Base-by-base conservation (phyloP, 2,329 filamentous ascomycete species). In the Camptophora hylomeconis region DNA sequence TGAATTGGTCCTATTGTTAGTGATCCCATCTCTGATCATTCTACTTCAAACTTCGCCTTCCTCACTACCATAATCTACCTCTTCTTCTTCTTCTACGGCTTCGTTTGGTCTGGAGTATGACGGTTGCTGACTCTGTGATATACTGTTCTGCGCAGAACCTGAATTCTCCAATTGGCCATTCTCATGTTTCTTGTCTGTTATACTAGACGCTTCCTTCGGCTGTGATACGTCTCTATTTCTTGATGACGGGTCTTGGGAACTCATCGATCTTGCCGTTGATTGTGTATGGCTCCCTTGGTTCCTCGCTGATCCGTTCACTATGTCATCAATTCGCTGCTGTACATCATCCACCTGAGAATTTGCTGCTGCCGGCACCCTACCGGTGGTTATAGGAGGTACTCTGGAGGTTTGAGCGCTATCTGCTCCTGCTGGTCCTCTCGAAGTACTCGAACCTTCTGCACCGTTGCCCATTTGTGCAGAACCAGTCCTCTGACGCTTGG, bases 1-100 rank as follows among this genome's bases (percentile, higher is more conserved):
- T n/a, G n/a, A n/a, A n/a, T n/a, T n/a, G n/a, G n/a, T n/a, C n/a
- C n/a, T n/a, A n/a, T n/a, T n/a, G n/a, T n/a, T n/a, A n/a, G n/a
- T n/a, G n/a, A n/a, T n/a, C n/a, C n/a, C n/a, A n/a, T n/a, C n/a
- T n/a, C n/a, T n/a, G n/a, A n/a, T n/a, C n/a, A n/a, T n/a, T n/a
- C n/a, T n/a, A 6, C 9, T 29, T 37, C 38, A 58, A 19, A 58
- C 42, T 35, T 60, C 57, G 9, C 57, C 56, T 31, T 59, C 57
- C 37, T 60, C 57, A 29, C 56, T 59, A 3, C 56, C 54, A 16
- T 47, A 53, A 5, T 47, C 53, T 22, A 54, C 52, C 28, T 42
- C 45, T 24, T 40, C 38, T 5, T 30, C 42, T 20, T 40, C 31
- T 21, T 34, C 30, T 17, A 39, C 25, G 15, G 41, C 40, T 13